phyloP scores from a whole-genome alignment of 2,329 filamentous ascomycete species.

The Nothophaeocryptopus gaeumannii region DNA sequence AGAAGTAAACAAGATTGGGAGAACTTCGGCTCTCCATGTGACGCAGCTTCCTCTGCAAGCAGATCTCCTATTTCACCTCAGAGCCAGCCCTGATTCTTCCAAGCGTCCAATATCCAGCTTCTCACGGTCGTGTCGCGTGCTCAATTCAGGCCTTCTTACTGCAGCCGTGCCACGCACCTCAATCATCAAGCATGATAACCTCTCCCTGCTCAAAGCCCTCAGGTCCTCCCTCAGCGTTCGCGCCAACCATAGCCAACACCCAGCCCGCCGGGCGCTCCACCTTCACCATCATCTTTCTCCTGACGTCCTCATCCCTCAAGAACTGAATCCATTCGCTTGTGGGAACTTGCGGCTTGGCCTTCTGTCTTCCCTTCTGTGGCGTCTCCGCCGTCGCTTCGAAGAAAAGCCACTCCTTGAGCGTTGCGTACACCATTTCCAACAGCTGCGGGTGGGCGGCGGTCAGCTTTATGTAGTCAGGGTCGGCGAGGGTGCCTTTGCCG shows the following conservation, averaged over 20 bases:
- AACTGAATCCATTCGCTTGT: neutral
- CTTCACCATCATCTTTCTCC: neutral
- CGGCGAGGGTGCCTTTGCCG: neutral
- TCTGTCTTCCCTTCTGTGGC: neutral
- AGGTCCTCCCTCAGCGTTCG: neutral
- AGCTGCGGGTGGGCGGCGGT: neutral
- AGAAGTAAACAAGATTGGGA: too few species aligned
- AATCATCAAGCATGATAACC: neutral
- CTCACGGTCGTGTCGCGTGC: too few species aligned
- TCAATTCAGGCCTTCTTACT: too few species aligned
- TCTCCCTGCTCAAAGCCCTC: neutral
- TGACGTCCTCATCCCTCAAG: neutral
- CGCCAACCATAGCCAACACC: neutral
- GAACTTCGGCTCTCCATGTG: too few species aligned
- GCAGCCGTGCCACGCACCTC: too few species aligned
- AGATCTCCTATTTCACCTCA: too few species aligned
- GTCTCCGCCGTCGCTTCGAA: neutral
- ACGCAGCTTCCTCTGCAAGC: too few species aligned
- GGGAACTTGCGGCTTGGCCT: too few species aligned
- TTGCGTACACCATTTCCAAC: neutral
- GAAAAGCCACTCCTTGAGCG: neutral
- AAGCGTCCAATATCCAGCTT: too few species aligned
- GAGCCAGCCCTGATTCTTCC: too few species aligned
- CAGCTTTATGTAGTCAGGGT: neutral
- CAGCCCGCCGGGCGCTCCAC: neutral